Percentiles rank a stretch among this genome's conserved stretches.
Evolutionary conservation across 2,329 filamentous ascomycete genomes (phyloP).

Genomic region (Drechslerella stenobrocha): DNA sequence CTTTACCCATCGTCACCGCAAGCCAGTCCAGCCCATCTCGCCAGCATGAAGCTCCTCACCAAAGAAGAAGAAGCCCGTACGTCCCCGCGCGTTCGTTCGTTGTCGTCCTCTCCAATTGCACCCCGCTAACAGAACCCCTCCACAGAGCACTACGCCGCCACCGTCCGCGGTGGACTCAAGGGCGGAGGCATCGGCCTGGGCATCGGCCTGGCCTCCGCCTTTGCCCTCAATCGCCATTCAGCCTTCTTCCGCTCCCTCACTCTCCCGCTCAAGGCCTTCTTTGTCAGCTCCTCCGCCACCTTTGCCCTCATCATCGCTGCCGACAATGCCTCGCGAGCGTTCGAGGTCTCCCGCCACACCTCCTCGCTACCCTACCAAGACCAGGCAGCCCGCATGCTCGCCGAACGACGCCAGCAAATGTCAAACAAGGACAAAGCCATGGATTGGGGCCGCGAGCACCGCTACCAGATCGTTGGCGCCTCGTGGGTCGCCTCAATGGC

Average conservation of each 20-base stretch:
- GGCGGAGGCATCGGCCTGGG: slow-evolving; percentile 68
- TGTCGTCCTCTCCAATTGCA: neutral
- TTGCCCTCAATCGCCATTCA: slow-evolving; percentile 63
- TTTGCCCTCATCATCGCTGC: slow-evolving; percentile 87
- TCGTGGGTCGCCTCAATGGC: slow-evolving; percentile 82
- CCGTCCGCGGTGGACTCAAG: slow-evolving; percentile 75
- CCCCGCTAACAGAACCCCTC: slow-evolving; percentile 45
- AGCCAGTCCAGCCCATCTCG: no score
- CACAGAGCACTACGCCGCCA: slow-evolving; percentile 60
- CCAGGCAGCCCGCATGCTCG: slow-evolving; percentile 67
- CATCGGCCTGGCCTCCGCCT: slow-evolving; percentile 49
- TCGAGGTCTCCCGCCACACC: slow-evolving; percentile 62
- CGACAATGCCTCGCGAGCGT: slow-evolving; percentile 72
- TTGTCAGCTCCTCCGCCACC: slow-evolving; percentile 78
- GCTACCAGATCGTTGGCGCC: slow-evolving; percentile 81
- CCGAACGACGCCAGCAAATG: slow-evolving; percentile 63
- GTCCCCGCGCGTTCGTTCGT: neutral
- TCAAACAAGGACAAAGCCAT: slow-evolving; percentile 61
- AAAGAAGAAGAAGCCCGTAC: slow-evolving; percentile 79
- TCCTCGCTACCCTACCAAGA: slow-evolving; percentile 60
- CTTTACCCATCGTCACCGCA: no score
- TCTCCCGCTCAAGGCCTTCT: slow-evolving; percentile 85
- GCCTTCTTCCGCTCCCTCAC: slow-evolving; percentile 78
- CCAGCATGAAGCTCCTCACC: slow-evolving; percentile 90
- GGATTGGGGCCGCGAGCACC: slow-evolving; percentile 75